Percentiles rank a stretch among this genome's conserved stretches.
Conservation (phyloP, 495 filamentous ascomycete species). For the Talaromyces proteolyticus region DNA sequence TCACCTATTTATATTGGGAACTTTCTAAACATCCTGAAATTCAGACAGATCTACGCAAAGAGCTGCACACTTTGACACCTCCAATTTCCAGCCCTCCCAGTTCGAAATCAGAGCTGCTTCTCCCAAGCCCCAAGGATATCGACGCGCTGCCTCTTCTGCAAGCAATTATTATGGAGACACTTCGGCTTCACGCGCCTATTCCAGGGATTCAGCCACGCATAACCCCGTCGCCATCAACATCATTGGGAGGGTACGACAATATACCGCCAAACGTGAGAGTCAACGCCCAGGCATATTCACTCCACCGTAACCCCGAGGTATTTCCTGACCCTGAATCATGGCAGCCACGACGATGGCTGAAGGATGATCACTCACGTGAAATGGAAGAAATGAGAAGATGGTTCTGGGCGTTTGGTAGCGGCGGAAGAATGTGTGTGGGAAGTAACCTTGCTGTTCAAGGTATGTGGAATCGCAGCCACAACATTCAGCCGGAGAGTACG, state of each 20-base stretch:
- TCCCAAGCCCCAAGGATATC: slow-evolving; percentile 57
- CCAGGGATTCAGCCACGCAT: slow-evolving; percentile 72
- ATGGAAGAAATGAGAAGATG: slow-evolving; percentile 55
- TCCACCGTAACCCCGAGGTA: slow-evolving; percentile 60
- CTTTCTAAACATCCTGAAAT: slow-evolving; percentile 51
- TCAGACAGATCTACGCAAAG: slow-evolving; percentile 52
- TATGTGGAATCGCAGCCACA: slow-evolving; percentile 23
- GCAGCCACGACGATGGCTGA: slow-evolving; percentile 59
- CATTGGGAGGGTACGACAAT: slow-evolving; percentile 43
- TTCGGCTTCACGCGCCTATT: slow-evolving; percentile 68
- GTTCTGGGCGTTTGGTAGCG: slow-evolving; percentile 85
- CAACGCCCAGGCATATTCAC: slow-evolving; percentile 61
- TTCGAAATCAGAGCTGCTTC: neutral
- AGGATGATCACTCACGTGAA: slow-evolving; percentile 24
- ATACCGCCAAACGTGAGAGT: slow-evolving; percentile 64
- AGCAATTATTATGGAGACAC: slow-evolving; percentile 68
- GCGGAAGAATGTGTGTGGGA: slow-evolving; percentile 80
- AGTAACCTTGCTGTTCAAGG: slow-evolving; percentile 76
- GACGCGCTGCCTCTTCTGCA: slow-evolving; percentile 69
- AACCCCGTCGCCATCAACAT: slow-evolving; percentile 49
- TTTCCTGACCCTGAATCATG: slow-evolving; percentile 57
- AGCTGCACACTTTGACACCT: slow-evolving; percentile 51
- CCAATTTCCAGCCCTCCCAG: slow-evolving; percentile 16
- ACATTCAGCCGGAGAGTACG: neutral
- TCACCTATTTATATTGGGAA: slow-evolving; percentile 68